A percentile compares a stretch with the other conserved stretches of the same genome.
phyloP scores from a whole-genome alignment of 192 early-diverging fungal species.

The Phlyctochytrium bullatum region DNA sequence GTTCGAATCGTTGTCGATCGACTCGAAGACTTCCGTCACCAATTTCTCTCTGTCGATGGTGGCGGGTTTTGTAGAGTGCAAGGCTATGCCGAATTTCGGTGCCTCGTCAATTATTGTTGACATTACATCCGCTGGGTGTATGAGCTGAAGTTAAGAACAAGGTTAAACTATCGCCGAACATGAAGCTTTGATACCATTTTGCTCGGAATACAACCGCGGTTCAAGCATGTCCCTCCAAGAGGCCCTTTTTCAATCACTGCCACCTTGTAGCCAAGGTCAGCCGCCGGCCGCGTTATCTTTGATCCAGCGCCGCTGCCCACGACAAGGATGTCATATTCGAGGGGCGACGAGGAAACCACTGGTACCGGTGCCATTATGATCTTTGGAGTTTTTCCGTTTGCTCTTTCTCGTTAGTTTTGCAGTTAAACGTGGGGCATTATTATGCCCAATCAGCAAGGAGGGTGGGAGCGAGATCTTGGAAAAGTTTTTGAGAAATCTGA shows the following conservation, averaged over 20 bases:
- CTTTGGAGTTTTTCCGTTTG: background rate
- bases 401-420: background rate
- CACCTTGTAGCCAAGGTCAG: constrained; percentile 28
- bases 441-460: too few species aligned
- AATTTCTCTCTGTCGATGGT: constrained; percentile 27
- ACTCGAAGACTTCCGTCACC: constrained; percentile 22
- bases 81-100: constrained; percentile 24
- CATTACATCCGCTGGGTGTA: constrained; percentile 40
- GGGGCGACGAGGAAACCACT: background rate
- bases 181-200: constrained; percentile 1
- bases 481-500: too few species aligned
- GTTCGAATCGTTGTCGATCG: constrained; percentile 34
- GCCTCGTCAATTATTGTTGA: constrained; percentile 22
- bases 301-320: constrained; percentile 33
- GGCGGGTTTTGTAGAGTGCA: background rate
- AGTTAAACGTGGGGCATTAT: too few species aligned
- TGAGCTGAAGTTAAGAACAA: constrained; percentile 19
- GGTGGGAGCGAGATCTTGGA: too few species aligned
- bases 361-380: background rate
- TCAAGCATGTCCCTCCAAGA: constrained; percentile 31
- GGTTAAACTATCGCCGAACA: too few species aligned
- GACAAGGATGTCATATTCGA: constrained; percentile 34
- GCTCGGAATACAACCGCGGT: constrained; percentile 1
- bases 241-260: constrained; percentile 36
- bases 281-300: constrained; percentile 38